Base-by-base conservation (phyloP, 2,329 filamentous ascomycete species). In the Cladosporium cucumerinum region DNA sequence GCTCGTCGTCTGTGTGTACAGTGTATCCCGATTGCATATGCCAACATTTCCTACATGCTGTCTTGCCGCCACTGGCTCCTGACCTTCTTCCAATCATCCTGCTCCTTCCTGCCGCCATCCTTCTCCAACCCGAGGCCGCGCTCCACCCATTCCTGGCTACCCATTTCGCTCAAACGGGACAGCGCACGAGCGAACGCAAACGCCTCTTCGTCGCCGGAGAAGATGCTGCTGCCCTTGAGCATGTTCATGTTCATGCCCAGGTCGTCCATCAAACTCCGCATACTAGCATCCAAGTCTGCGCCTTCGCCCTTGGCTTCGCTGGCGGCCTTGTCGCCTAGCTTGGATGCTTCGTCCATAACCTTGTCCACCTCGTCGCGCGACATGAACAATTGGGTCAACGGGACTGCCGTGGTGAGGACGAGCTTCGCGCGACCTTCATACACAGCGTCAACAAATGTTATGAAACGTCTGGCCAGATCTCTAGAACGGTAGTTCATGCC, bases 371-470 rank as follows among this genome's bases (percentile, higher is more conserved):
- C 81, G 48, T 77, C 71, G 21, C 72, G 68, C 10, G 74, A 72
- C 66, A 78, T 74, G 66, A 98, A 99, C 36, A 98, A 86, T 75
- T 96, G 89, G 8, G 87, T 87, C 2, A 99, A 82, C 0, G 94
- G 92, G 57, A 93, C 91, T 48, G 89, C 92, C 3, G 91, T 93
- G 0, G 95, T 99, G 64, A 99, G 85, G 18, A 98, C 94, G 8
- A 99, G 85, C 79, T 97, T 98, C n/a, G 93, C 93, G 77, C 94
- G 86, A 30, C 85, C 84, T 78, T 99, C 95, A 75, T 99, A 99
- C 5, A 97, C 89, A 6, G 95, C 94, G 76, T 99, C 95, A 69
- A 99, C 92, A 72, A 99, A 97, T 0, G 94, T 99, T 76, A 99
- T 99, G 78, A 99, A 97, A 5, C 95, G 85, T 14, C 95, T 83